Evolutionary conservation across 305 asterid species (phyloP), one percentile per base, ranked within the genome.

Genomic region (Fraxinus dipetala): DNA sequence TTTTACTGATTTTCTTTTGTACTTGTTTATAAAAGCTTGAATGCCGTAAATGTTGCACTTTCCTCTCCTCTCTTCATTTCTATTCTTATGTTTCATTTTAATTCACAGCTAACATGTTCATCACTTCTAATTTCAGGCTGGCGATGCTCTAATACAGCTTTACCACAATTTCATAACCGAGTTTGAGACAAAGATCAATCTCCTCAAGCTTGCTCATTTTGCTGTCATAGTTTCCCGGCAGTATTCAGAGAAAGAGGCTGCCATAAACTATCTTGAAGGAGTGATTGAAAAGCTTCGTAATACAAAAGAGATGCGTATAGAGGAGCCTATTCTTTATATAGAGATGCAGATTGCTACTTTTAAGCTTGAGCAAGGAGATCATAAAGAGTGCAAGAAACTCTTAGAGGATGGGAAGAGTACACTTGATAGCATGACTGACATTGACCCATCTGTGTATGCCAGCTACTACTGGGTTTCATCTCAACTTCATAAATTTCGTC

Each of bases 111-210:
- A 40, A 86, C 84, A 31, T 54, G n/a, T 84, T 59, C 13, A 48
- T 75, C 75, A 78, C 81, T 14, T 76, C 77, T 78, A 65, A 74
- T 85, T 79, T 82, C 87, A 96, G 98, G 95, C 91, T 54, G 98
- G 97, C 79, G 99, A 94, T 88, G 87, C 95, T 38, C 85, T 96
- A 80, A 96, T 96, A 83, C 98, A 96, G 83, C 85, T 96, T n/a
- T 93, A 96, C 91, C 93, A 96, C 80, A 94, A 93, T 82, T 94
- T 96, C 86, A 96, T 96, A 75, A 87, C 97, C 0, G 98, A 96
- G 77, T 96, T 96, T 82, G 99, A 96, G 95, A 94, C 98, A 32
- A 96, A 94, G 87, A 96, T 96, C 92, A 94, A 96, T 83, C 96
- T 91, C 75, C 97, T 95, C 88, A 95, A 95, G 93, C 99, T 95